Conservation (phyloP, 148 eudicot species). For the Bassia scoparia region DNA sequence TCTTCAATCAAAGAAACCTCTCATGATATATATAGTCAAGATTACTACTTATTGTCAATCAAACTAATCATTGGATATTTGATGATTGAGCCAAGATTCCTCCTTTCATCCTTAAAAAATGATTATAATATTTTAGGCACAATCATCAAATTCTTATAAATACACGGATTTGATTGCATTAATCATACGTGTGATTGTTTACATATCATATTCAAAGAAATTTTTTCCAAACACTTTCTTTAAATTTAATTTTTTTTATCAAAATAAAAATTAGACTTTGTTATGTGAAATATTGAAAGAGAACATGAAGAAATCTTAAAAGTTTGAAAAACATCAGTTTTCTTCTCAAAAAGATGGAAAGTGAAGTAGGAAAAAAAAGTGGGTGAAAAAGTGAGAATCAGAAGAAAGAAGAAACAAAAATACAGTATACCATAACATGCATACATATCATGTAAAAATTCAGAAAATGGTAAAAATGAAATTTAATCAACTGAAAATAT, state of each 20-base stretch:
- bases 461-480: no score
- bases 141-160: not conserved
- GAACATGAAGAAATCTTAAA: not conserved
- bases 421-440: not conserved
- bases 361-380: not conserved
- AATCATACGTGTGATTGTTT: not conserved
- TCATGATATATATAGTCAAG: no score
- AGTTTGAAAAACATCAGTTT: not conserved
- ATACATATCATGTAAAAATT: no score
- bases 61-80: no score
- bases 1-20: no score
- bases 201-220: no score
- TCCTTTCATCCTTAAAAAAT: not conserved
- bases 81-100: not conserved
- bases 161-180: not conserved
- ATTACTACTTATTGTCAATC: no score
- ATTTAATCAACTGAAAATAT: no score
- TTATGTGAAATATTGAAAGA: not conserved
- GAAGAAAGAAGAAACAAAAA: not conserved
- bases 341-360: conserved; percentile 1
- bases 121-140: not conserved
- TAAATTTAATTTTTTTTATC: no score
- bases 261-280: not conserved
- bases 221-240: no score
- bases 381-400: not conserved